These are phyloP conservation scores for Melastoma malabathricum DNA, from an alignment of 345 rosid genomes.

Conservation along the genomic window DNA sequence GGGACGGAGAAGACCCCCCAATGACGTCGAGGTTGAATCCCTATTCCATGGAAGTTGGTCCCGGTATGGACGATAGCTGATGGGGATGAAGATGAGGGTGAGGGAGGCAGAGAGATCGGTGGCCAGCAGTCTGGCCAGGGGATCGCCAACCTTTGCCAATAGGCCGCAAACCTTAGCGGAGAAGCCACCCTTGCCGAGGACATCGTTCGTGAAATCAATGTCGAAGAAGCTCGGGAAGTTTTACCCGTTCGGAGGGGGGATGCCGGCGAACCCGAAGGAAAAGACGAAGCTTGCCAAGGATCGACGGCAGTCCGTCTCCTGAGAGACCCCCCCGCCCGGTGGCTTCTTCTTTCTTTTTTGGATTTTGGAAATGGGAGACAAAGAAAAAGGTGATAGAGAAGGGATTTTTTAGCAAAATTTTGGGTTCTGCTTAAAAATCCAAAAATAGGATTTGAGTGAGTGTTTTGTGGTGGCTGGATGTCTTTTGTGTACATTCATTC, in stretches of 20 bases:
- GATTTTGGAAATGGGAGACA: no score
- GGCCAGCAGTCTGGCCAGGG: conserved; percentile 19
- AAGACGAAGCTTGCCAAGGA: conserved; percentile 56
- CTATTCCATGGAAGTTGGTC: neutral
- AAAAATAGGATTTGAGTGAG: no score
- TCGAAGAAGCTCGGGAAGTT: conserved; percentile 71
- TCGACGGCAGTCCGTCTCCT: conserved; percentile 84
- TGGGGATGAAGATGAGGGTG: conserved; percentile 74
- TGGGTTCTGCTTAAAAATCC: no score
- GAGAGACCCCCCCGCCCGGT: no score
- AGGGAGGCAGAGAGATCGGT: conserved; percentile 51
- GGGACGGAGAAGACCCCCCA: conserved; percentile 16
- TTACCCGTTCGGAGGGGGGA: conserved; percentile 47
- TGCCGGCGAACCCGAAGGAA: conserved; percentile 31
- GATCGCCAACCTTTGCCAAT: neutral
- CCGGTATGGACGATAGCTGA: conserved; percentile 42
- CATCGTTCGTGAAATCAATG: conserved; percentile 63
- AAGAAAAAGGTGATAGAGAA: no score
- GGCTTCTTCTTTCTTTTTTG: no score
- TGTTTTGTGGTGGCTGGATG: no score
- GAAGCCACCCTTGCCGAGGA: conserved; percentile 75
- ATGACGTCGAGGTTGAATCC: conserved; percentile 18
- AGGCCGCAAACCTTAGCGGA: conserved; percentile 19
- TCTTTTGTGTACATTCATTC: no score
- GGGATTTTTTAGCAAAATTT: no score